Evolutionary conservation across 495 filamentous ascomycete genomes (phyloP).

Genomic region (Daldinia caldariorum): DNA sequence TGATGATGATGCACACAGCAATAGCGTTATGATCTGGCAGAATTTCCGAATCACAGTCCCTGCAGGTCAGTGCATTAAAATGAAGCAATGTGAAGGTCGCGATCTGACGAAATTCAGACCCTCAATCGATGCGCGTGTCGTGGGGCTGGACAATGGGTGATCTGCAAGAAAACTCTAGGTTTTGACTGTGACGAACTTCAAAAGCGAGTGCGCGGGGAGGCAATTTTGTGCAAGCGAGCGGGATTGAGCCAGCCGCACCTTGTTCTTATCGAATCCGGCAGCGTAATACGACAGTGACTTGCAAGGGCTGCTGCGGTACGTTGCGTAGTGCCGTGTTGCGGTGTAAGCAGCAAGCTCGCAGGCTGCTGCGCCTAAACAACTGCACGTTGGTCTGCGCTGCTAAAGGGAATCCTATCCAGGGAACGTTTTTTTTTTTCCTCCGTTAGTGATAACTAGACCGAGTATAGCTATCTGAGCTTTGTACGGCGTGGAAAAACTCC

Average conservation of each 20-base stretch:
- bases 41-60: conserved; percentile 17
- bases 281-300: conserved; percentile 50
- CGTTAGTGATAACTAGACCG: conserved; percentile 20
- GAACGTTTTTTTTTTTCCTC: conserved; percentile 6
- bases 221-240: conserved; percentile 45
- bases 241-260: conserved; percentile 47
- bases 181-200: conserved; percentile 33
- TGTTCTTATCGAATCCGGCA: conserved; percentile 41
- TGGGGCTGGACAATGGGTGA: conserved; percentile 41
- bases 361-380: conserved; percentile 38
- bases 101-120: conserved; percentile 22
- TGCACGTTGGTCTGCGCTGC: conserved; percentile 27
- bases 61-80: conserved; percentile 28
- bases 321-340: conserved; percentile 44
- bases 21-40: conserved; percentile 13
- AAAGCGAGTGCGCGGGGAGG: conserved; percentile 45
- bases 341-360: conserved; percentile 39
- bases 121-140: conserved; percentile 36
- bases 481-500: conserved; percentile 24
- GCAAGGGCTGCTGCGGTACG: conserved; percentile 44
- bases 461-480: conserved; percentile 12
- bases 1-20: conserved; percentile 15
- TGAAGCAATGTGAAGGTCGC: conserved; percentile 15
- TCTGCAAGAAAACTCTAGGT: conserved; percentile 25
- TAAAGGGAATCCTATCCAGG: conserved; percentile 26